phyloP scores from a whole-genome alignment of 257 asterid species.

The Leptodermis oblonga region DNA sequence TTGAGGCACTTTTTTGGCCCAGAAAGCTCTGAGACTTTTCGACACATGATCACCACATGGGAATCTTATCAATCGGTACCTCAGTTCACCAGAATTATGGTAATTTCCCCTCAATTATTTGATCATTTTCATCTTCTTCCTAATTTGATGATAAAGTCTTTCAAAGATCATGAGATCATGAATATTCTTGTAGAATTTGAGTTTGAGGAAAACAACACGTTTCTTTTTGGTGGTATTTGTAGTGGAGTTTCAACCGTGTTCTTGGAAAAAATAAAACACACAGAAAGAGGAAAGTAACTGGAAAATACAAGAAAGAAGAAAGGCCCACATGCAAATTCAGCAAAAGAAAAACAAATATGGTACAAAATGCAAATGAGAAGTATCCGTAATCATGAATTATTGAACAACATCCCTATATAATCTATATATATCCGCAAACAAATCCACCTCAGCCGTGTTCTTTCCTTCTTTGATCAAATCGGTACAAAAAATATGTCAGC shows the following conservation, averaged over 20 bases:
- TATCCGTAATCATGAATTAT: slow-evolving; percentile 3
- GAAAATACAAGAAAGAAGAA: neutral
- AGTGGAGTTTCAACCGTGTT: too few relatives aligned
- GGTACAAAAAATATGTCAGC: slow-evolving; percentile 39
- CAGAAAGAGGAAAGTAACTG: neutral
- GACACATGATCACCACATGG: neutral
- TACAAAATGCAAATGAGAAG: neutral
- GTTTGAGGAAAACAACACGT: too few relatives aligned
- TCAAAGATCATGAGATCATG: too few relatives aligned
- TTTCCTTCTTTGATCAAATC: slow-evolving; percentile 12
- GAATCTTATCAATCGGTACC: neutral
- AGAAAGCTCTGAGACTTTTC: neutral
- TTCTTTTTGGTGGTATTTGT: too few relatives aligned
- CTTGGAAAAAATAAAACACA: too few relatives aligned
- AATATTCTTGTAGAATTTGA: too few relatives aligned
- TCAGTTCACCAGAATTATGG: neutral
- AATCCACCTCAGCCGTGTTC: slow-evolving; percentile 1
- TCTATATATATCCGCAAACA: slow-evolving; percentile 6
- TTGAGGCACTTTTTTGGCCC: neutral
- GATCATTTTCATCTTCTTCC: neutral
- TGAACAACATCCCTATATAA: neutral
- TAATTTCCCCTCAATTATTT: neutral
- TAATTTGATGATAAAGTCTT: too few relatives aligned
- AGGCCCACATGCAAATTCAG: neutral
- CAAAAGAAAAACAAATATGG: neutral